Conservation (phyloP, 768 basidiomycete species). For the Holtermannia corniformis region DNA sequence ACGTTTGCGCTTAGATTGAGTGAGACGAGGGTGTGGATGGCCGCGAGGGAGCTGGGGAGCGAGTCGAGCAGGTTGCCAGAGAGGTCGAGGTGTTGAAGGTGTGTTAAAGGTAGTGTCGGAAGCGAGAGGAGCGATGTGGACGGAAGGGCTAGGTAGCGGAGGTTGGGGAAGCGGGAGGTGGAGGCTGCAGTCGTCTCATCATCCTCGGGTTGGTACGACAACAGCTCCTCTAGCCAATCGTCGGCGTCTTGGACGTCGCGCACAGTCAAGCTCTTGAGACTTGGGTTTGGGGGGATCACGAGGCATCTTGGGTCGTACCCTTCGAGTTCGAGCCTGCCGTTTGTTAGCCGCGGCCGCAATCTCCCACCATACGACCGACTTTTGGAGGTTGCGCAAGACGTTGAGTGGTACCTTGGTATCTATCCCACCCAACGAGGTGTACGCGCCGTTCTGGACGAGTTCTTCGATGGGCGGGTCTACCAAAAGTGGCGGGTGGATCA, state of each 20-base stretch:
- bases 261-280: slow-evolving; percentile 34
- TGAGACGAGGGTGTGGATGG: slow-evolving; percentile 69
- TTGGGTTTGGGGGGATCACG: slow-evolving; percentile 26
- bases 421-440: slow-evolving; percentile 36
- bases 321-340: slow-evolving; percentile 34
- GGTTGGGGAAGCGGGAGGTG: slow-evolving; percentile 18
- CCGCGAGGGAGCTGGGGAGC: slow-evolving; percentile 65
- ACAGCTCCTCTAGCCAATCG: slow-evolving; percentile 37
- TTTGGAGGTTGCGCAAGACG: slow-evolving; percentile 32
- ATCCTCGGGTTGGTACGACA: slow-evolving; percentile 3
- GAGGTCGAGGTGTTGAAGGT: slow-evolving; percentile 72
- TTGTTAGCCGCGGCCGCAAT: background rate
- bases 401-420: slow-evolving; percentile 37
- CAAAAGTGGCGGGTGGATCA: slow-evolving; percentile 33
- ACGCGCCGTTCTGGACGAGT: slow-evolving; percentile 34
- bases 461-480: slow-evolving; percentile 36
- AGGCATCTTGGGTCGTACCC: slow-evolving; percentile 36
- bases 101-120: slow-evolving; percentile 18
- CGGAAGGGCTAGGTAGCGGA: slow-evolving; percentile 28
- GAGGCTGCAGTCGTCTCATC: too few species aligned
- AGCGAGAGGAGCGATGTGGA: slow-evolving; percentile 25
- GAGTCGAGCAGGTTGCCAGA: slow-evolving; percentile 85
- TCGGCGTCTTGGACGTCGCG: slow-evolving; percentile 38
- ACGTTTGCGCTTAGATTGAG: slow-evolving; percentile 96
- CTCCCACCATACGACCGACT: slow-evolving; percentile 21